Evolutionary conservation across 257 asterid genomes (phyloP).

Genomic region (Vinca minor): DNA sequence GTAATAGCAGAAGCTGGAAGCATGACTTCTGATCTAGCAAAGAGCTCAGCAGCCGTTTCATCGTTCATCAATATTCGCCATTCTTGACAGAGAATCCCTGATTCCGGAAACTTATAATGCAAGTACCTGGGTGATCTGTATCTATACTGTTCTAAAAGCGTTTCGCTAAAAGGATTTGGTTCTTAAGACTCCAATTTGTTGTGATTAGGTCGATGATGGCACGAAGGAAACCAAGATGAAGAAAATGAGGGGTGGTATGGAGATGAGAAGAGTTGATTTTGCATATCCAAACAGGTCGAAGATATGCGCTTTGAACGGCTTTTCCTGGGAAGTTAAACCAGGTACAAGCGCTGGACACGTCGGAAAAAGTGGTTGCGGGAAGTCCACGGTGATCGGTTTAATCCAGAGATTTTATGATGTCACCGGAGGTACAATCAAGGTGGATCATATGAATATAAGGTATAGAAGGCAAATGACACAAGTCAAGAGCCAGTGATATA

Average conservation of each 20-base stretch:
- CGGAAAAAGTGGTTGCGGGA: constrained; percentile 80
- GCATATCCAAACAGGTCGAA: constrained; percentile 60
- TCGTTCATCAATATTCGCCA: constrained; percentile 59
- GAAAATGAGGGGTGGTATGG: constrained; percentile 46
- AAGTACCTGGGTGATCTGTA: no score
- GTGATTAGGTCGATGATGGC: constrained; percentile 32
- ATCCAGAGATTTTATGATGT: constrained; percentile 70
- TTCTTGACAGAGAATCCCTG: constrained; percentile 57
- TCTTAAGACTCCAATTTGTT: not conserved
- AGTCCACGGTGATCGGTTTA: constrained; percentile 68
- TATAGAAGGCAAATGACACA: constrained; percentile 58
- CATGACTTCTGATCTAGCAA: constrained; percentile 85
- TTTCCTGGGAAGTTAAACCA: constrained; percentile 51
- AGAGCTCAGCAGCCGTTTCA: constrained; percentile 70
- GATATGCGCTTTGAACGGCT: constrained; percentile 37
- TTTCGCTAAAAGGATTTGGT: not conserved
- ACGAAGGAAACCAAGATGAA: constrained; percentile 26
- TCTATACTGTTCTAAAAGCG: not conserved
- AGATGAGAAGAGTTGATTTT: constrained; percentile 60
- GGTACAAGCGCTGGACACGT: constrained; percentile 76
- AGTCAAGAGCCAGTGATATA: constrained; percentile 82
- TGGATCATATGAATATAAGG: constrained; percentile 63
- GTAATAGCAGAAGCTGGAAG: constrained; percentile 93
- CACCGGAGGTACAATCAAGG: constrained; percentile 44
- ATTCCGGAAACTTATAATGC: constrained; percentile 39